These are phyloP conservation scores for Raffaelea ambrosiae DNA, from an alignment of 2,329 filamentous ascomycete species.

Conservation along the genomic window DNA sequence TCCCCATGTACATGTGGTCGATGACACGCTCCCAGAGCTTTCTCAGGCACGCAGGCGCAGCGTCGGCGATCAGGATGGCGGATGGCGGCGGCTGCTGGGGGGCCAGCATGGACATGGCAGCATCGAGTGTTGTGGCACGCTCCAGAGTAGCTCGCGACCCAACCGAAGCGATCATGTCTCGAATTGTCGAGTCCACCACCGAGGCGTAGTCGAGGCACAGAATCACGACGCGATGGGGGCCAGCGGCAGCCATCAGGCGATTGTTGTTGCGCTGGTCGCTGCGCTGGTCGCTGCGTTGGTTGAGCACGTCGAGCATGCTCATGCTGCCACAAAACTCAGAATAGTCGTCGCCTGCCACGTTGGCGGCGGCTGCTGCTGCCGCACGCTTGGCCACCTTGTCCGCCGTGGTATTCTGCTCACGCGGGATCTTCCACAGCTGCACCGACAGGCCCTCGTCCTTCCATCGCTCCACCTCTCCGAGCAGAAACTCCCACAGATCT, in stretches of 20 bases:
- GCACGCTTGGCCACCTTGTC: slow-evolving; percentile 30
- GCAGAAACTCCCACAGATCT: slow-evolving; percentile 43
- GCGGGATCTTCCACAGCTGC: slow-evolving; percentile 39
- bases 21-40: slow-evolving; percentile 12
- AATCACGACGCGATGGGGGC: background rate
- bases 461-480: slow-evolving; percentile 28
- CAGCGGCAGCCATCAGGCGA: too few relatives aligned
- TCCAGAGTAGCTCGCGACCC: slow-evolving; percentile 1
- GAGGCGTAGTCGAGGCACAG: background rate
- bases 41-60: slow-evolving; percentile 7
- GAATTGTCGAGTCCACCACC: background rate
- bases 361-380: slow-evolving; percentile 13
- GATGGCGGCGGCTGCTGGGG: slow-evolving; percentile 4
- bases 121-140: slow-evolving; percentile 6
- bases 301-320: too few relatives aligned
- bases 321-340: too few relatives aligned
- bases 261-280: too few relatives aligned
- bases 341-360: background rate
- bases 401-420: slow-evolving; percentile 31
- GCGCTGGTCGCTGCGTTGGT: too few relatives aligned
- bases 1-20: slow-evolving; percentile 10
- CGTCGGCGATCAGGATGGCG: slow-evolving; percentile 15
- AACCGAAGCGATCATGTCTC: background rate
- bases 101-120: slow-evolving; percentile 10
- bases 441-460: slow-evolving; percentile 23